Base-by-base conservation (phyloP, 2,329 filamentous ascomycete species). In the Botrytis fabae region DNA sequence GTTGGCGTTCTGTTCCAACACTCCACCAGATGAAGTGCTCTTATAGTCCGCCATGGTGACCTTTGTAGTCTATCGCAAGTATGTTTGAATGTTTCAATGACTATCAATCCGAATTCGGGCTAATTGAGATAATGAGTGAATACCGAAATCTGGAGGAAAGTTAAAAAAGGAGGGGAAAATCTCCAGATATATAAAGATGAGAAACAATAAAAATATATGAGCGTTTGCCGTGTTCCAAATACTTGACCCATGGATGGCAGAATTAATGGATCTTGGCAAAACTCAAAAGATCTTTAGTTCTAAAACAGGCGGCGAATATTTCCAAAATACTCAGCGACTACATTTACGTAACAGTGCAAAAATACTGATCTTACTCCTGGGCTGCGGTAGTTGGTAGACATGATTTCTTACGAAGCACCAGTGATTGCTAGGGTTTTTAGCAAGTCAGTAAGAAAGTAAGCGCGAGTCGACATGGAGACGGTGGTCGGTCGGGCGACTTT, bases 261-360 rank as follows among this genome's bases (percentile, higher is more conserved):
- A 51, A 42, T 57, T 69, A 69, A 42, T 57, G n/a, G 48, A 18
- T 32, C 65, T 69, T 69, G 65, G 65, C 65, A 42, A 57, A 69
- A 57, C 35, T 42, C 25, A 57, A 69, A 66, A 69, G n/a, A 44
- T 57, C 18, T 57, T 57, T 59, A 69, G 65, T 42, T 69, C 44
- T 48, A 57, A 57, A n/a, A 42, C 65, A 69, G 35, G 48, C 65
- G 65, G 44, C 65, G 65, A 42, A 42, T 42, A 38, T 69, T 40
- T 28, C 25, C 46, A 57, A 44, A 32, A 25, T 42, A 42, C 18
- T 69, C 54, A 57, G 35, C 40, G 16, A n/a, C 65, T 25, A 44
- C 48, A 42, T 69, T 69, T 69, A 69, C 65, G 65, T 69, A 69
- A 69, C 65, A 57, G 65, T 59, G 48, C 48, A 38, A 57, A 68